Base-by-base conservation (phyloP, 1,284 basidiomycete genomes). In the Phenoliferia sp. region DNA sequence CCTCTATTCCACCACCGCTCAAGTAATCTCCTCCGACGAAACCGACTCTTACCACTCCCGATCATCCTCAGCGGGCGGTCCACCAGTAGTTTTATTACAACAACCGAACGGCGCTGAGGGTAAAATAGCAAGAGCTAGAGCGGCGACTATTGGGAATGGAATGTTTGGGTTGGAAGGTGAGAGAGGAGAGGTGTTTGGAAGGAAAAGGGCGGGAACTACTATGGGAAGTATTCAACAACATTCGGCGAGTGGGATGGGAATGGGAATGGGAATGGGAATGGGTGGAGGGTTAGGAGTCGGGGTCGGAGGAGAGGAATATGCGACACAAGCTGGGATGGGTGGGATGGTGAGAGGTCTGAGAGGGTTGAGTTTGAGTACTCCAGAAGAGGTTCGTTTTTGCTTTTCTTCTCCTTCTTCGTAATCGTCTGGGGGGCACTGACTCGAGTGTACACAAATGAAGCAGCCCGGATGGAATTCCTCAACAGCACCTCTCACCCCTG, bases 21-120 rank as follows among this genome's bases (percentile, higher is more conserved):
- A 54, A 19, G 60, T 22, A 10, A 10, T 48, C 44, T 58, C 48
- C 54, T 5, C 55, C 17, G 50, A 61, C 62, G 63, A 52, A 39
- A 44, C n/a, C 48, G n/a, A 33, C 60, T 69, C 56, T 59, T 29
- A 34, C 12, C 29, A 35, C 50, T 12, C 28, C 60, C 31, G 33
- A 33, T 17, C 36, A 55, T n/a, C n/a, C n/a, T n/a, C 78, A 35
- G 77, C 77, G 31, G 83, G 19, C 87, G 94, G 64, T 92, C 94
- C 28, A 94, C 92, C 61, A 95, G 93, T 22, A 90, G 96, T 48
- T 91, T 92, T 36, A 89, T 86, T 64, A n/a, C n/a, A n/a, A n/a
- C n/a, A n/a, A n/a, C n/a, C n/a, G n/a, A n/a, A n/a, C n/a, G n/a
- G n/a, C n/a, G n/a, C n/a, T n/a, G n/a, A n/a, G n/a, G n/a, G n/a